Evolutionary conservation across 2,329 filamentous ascomycete species (phyloP).

Genomic region (Trichoderma hamatum): DNA sequence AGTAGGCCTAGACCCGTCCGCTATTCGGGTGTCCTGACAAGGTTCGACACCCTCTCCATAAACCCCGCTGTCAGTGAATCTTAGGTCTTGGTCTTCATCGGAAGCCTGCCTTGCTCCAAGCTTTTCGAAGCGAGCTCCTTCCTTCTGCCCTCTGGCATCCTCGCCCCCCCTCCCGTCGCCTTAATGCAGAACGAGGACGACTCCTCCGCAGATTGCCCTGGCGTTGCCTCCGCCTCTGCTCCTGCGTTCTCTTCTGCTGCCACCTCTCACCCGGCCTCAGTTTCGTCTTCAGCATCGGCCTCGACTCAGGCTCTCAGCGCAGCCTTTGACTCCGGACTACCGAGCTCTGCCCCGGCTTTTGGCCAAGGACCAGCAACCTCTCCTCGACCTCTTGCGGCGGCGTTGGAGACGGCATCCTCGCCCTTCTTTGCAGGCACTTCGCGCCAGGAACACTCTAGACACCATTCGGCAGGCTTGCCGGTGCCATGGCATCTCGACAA

Average conservation of each 20-base stretch:
- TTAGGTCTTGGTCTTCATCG: conserved; percentile 23
- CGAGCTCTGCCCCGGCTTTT: not conserved
- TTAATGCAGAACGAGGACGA: conserved; percentile 39
- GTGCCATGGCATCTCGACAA: conserved; percentile 30
- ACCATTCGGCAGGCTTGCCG: conserved; percentile 21
- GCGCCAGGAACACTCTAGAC: conserved; percentile 25
- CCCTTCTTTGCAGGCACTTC: not conserved
- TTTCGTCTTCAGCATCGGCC: conserved; percentile 2
- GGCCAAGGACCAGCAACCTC: conserved; percentile 14
- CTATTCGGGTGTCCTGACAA: conserved; percentile 2
- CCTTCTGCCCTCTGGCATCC: conserved; percentile 11
- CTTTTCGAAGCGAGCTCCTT: conserved; percentile 7
- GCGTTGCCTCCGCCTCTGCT: conserved; percentile 27
- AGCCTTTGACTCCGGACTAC: not conserved
- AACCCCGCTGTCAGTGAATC: conserved; percentile 23
- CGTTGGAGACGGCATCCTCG: not conserved
- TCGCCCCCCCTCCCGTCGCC: conserved; percentile 30
- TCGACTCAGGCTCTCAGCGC: conserved; percentile 10
- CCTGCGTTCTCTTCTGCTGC: not conserved
- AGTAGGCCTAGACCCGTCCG: conserved; percentile 22
- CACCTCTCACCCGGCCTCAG: conserved; percentile 20
- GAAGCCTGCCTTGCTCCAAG: conserved; percentile 12
- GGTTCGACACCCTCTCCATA: conserved; percentile 11
- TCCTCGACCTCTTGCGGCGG: conserved; percentile 7
- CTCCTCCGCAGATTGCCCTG: conserved; percentile 24